Evolutionary conservation across 2,329 filamentous ascomycete genomes (phyloP).

Genomic region (Alternaria sp.): DNA sequence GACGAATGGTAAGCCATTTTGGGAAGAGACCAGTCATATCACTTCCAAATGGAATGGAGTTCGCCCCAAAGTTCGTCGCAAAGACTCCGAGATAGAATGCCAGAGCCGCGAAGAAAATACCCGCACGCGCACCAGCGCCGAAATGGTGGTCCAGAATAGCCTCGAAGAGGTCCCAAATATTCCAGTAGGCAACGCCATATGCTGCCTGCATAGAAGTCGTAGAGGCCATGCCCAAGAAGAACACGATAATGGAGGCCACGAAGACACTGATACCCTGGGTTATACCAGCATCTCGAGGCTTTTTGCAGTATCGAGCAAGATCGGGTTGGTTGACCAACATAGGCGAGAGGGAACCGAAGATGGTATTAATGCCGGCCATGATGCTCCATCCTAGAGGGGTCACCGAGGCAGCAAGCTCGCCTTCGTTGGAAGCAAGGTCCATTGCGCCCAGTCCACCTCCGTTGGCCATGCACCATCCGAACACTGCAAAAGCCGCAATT

Average conservation of each 20-base stretch:
- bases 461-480: conserved; percentile 49
- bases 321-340: conserved; percentile 55
- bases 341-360: conserved; percentile 53
- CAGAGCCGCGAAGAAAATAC: conserved; percentile 51
- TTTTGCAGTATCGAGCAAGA: conserved; percentile 52
- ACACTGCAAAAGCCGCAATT: conserved; percentile 45
- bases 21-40: conserved; percentile 56
- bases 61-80: conserved; percentile 55
- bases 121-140: conserved; percentile 49
- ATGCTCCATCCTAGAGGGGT: conserved; percentile 48
- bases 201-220: conserved; percentile 48
- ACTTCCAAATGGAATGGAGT: conserved; percentile 53
- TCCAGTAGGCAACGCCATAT: conserved; percentile 54
- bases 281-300: conserved; percentile 37
- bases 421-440: conserved; percentile 19
- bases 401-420: conserved; percentile 3
- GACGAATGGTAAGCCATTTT: conserved; percentile 54
- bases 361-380: conserved; percentile 54
- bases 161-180: conserved; percentile 57
- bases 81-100: conserved; percentile 53
- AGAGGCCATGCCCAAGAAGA: conserved; percentile 21
- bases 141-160: conserved; percentile 54
- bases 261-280: conserved; percentile 50
- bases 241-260: conserved; percentile 23
- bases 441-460: conserved; percentile 38